Evolutionary conservation across 805 yeast species (phyloP).

Genomic region (Cyberlindnera xishuangbannaensis): DNA sequence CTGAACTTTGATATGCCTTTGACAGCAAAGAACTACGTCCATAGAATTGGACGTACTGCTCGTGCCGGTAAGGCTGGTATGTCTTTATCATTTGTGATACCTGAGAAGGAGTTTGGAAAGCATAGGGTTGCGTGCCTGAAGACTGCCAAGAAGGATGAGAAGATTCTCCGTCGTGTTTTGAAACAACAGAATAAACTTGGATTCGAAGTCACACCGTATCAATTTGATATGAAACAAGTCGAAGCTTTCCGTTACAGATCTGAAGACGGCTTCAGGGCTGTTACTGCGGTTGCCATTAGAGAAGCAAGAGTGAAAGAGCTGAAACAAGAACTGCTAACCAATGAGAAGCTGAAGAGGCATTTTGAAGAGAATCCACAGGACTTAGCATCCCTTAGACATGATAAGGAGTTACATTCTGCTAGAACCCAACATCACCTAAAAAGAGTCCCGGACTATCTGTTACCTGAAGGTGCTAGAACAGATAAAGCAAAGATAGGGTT

Average conservation of each 20-base stretch:
- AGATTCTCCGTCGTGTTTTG: conserved; percentile 68
- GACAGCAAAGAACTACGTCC: conserved; percentile 83
- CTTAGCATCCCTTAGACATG: conserved; percentile 82
- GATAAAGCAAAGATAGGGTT: conserved; percentile 55
- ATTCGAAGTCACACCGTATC: conserved; percentile 75
- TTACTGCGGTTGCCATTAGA: conserved; percentile 81
- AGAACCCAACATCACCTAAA: conserved; percentile 81
- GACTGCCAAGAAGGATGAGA: conserved; percentile 79
- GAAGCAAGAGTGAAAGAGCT: conserved; percentile 91
- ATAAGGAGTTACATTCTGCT: conserved; percentile 77
- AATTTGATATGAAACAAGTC: conserved; percentile 85
- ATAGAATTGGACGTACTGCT: conserved; percentile 95
- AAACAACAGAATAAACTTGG: conserved; percentile 73
- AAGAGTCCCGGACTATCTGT: conserved; percentile 85
- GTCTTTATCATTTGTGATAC: conserved; percentile 88
- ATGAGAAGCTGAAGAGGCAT: conserved; percentile 87
- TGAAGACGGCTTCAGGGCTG: conserved; percentile 96
- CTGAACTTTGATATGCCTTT: conserved; percentile 91
- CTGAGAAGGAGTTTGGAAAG: conserved; percentile 77
- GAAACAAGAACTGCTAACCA: conserved; percentile 77
- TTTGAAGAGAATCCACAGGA: conserved; percentile 98
- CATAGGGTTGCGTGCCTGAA: conserved; percentile 74
- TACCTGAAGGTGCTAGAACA: conserved; percentile 72
- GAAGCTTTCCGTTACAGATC: conserved; percentile 95
- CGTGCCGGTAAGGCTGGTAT: conserved; percentile 95